A percentile compares a stretch with the other conserved stretches of the same genome.
phyloP scores from a whole-genome alignment of 495 filamentous ascomycete genomes.

The Rhypophila decipiens region DNA sequence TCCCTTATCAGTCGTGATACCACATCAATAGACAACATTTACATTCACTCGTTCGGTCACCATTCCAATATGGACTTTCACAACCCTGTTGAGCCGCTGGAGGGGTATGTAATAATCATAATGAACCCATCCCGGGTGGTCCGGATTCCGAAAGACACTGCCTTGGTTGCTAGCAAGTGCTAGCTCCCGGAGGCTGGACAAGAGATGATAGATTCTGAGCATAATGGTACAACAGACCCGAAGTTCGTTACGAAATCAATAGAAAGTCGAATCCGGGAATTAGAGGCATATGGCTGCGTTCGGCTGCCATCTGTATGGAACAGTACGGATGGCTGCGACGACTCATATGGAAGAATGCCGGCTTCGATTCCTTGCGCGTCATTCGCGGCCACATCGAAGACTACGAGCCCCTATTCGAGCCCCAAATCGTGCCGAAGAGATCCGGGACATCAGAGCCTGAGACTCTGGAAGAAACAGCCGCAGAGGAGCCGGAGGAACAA shows the following conservation, averaged over 20 bases:
- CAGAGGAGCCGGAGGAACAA: slow-evolving; percentile 1
- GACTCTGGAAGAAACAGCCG: background rate
- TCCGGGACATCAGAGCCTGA: slow-evolving; percentile 6
- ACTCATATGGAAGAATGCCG: slow-evolving; percentile 59
- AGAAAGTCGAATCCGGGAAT: slow-evolving; percentile 19
- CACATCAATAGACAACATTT: too few relatives aligned
- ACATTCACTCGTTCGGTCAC: too few relatives aligned
- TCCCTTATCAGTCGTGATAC: too few relatives aligned
- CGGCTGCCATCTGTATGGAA: slow-evolving; percentile 25
- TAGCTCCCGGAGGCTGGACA: too few relatives aligned
- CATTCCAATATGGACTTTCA: too few relatives aligned
- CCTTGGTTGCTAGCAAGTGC: too few relatives aligned
- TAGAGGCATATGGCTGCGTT: slow-evolving; percentile 18
- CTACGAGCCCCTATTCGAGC: slow-evolving; percentile 66
- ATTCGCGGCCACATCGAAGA: slow-evolving; percentile 49
- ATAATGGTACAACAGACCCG: too few relatives aligned
- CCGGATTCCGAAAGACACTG: too few relatives aligned
- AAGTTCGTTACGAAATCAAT: slow-evolving; percentile 23
- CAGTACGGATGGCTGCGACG: slow-evolving; percentile 24
- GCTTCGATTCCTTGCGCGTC: slow-evolving; percentile 55
- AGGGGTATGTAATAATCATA: too few relatives aligned
- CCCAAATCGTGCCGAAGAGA: slow-evolving; percentile 57
- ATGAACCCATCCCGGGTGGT: too few relatives aligned
- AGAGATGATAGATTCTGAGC: too few relatives aligned
- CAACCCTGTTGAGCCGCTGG: too few relatives aligned